Percentiles rank a stretch among this genome's conserved stretches.
These are phyloP conservation scores for Tylopilus sp. DNA, from an alignment of 768 basidiomycete genomes.

Conservation along the genomic window DNA sequence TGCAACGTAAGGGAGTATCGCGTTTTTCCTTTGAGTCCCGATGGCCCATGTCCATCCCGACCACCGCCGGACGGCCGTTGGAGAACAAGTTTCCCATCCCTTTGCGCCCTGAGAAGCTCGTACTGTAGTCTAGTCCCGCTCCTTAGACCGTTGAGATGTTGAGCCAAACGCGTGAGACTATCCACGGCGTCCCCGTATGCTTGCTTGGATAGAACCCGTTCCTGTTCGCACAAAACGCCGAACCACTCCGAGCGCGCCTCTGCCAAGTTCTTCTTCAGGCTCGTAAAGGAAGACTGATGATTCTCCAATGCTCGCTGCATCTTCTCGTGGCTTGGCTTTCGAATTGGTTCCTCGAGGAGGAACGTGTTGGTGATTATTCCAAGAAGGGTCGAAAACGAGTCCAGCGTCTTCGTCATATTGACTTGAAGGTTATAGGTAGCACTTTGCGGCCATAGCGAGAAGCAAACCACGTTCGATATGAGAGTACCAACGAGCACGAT, in stretches of 20 bases:
- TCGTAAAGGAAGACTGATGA: constrained; percentile 88
- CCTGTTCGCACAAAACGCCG: constrained; percentile 23
- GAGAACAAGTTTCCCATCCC: constrained; percentile 42
- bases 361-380: constrained; percentile 81
- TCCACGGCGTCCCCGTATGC: constrained; percentile 87
- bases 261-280: constrained; percentile 76
- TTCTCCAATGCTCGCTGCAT: constrained; percentile 77
- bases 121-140: constrained; percentile 82
- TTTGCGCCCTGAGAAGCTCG: constrained; percentile 65
- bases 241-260: constrained; percentile 90
- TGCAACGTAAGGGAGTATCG: constrained; percentile 34
- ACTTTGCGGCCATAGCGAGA: constrained; percentile 77
- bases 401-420: constrained; percentile 81
- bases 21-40: constrained; percentile 21
- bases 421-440: constrained; percentile 80
- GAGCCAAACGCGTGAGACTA: constrained; percentile 84
- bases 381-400: constrained; percentile 86
- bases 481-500: constrained; percentile 74
- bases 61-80: constrained; percentile 12
- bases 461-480: constrained; percentile 85
- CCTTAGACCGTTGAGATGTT: constrained; percentile 88
- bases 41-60: constrained; percentile 14
- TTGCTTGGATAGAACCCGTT: constrained; percentile 33
- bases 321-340: constrained; percentile 53
- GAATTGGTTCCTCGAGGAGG: constrained; percentile 68